Conservation (phyloP, 257 asterid species). For the Nicotiana tabacum region DNA sequence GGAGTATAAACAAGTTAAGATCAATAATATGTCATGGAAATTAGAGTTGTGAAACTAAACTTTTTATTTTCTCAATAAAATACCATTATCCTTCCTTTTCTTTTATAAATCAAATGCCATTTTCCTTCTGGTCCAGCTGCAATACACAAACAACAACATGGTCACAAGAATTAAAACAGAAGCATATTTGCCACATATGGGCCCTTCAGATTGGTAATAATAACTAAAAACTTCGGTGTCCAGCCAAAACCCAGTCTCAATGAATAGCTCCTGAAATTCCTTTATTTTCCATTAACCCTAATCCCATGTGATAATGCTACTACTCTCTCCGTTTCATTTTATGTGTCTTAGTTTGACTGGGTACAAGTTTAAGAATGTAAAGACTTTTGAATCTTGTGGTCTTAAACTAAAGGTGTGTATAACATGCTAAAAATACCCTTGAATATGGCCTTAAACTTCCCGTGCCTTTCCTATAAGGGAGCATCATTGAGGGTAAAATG, state of each 20-base stretch:
- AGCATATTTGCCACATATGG: neutral
- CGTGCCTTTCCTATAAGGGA: neutral
- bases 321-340: neutral
- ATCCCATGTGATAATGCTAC: neutral
- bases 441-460: neutral
- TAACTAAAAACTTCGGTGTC: neutral
- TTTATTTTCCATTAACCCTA: neutral
- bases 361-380: neutral
- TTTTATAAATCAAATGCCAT: neutral
- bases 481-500: neutral
- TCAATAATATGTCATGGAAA: neutral
- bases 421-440: neutral
- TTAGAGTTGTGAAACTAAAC: neutral
- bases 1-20: neutral
- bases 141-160: neutral
- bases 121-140: constrained; percentile 4
- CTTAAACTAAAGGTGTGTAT: neutral
- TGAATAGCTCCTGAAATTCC: neutral
- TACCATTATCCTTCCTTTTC: neutral
- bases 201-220: neutral
- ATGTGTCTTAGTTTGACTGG: neutral
- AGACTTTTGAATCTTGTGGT: neutral
- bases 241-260: neutral
- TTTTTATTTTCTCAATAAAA: neutral
- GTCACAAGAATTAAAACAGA: neutral